Base-by-base conservation (phyloP, 2,329 filamentous ascomycete genomes). In the Bipolaris cookei region DNA sequence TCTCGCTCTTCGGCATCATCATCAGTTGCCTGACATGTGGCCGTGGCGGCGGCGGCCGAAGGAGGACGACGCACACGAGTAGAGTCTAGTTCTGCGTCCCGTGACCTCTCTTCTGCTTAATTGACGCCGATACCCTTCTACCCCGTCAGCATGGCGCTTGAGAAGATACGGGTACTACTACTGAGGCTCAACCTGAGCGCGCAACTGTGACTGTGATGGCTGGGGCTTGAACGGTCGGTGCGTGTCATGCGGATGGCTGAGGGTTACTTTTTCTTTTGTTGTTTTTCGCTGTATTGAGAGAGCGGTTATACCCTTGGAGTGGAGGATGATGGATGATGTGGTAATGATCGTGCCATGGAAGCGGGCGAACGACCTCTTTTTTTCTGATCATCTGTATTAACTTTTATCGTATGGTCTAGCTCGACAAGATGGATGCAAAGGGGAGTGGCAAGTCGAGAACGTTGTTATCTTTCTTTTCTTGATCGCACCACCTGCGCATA, bases 11-110 rank as follows among this genome's bases (percentile, higher is more conserved):
- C 74, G 75, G 71, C 70, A 80, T 79, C 70, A 73, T 82, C 76
- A 79, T 81, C 74, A 77, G 70, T 61, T 81, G 80, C 75, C 72
- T 82, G 51, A 82, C 80, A 41, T 82, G 80, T 72, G 79, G 80
- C 64, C 76, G 76, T 49, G 75, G 72, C 50, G 76, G 72, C 43
- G 78, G 79, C 53, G 65, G 75, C 53, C 61, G 79, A 20, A 66
- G 76, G 10, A 65, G 70, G 34, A 68, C 66, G 1, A 71, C 72
- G 38, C 73, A 76, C 54, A 76, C 72, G 47, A 76, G 74, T 67
- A 74, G 73, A 73, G 70, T 76, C 70, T 76, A 75, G 66, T 58
- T 6, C 51, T 62, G 47, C 35, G 59, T 30, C 66, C 67, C 65
- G 60, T 21, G n/a, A 25, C 39, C 39, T 42, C 39, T 45, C 30